Percentiles rank a stretch among this genome's conserved stretches.
Conservation (phyloP, 164 flowering plant species). For the Kingdonia uniflora region DNA sequence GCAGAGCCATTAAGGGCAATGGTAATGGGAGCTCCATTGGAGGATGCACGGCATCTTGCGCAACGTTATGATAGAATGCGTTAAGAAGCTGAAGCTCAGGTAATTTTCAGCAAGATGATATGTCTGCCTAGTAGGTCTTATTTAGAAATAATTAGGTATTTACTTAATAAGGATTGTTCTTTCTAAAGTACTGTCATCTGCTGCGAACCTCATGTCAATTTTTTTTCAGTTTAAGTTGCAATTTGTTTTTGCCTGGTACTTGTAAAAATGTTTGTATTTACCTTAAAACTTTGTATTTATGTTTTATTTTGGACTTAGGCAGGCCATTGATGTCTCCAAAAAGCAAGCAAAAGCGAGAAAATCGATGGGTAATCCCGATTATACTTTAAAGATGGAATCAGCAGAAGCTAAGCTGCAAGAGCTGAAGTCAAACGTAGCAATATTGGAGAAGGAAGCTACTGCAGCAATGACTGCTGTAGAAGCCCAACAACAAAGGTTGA, state of each 20-base stretch:
- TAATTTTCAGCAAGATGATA: too few species aligned
- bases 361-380: conserved; percentile 44
- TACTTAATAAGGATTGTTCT: too few species aligned
- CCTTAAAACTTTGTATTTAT: too few species aligned
- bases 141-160: too few species aligned
- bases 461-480: conserved; percentile 96
- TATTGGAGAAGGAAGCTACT: conserved; percentile 85
- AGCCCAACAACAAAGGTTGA: conserved; percentile 88
- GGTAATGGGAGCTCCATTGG: conserved; percentile 55
- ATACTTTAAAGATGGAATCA: conserved; percentile 53
- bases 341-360: conserved; percentile 75
- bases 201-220: too few species aligned
- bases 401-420: conserved; percentile 78
- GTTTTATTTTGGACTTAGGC: background rate
- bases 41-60: conserved; percentile 73
- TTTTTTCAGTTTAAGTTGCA: too few species aligned
- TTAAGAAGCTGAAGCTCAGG: conserved; percentile 59
- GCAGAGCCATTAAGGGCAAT: conserved; percentile 60
- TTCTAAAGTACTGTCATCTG: too few species aligned
- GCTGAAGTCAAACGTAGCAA: conserved; percentile 64
- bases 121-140: too few species aligned
- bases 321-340: conserved; percentile 84
- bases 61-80: conserved; percentile 53
- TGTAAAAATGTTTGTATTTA: background rate
- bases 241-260: too few species aligned